A percentile compares a stretch with the other conserved stretches of the same genome.
Evolutionary conservation across 1,139 yeast species (phyloP).

Genomic region (Hemisphaericaspora xylofermentans): DNA sequence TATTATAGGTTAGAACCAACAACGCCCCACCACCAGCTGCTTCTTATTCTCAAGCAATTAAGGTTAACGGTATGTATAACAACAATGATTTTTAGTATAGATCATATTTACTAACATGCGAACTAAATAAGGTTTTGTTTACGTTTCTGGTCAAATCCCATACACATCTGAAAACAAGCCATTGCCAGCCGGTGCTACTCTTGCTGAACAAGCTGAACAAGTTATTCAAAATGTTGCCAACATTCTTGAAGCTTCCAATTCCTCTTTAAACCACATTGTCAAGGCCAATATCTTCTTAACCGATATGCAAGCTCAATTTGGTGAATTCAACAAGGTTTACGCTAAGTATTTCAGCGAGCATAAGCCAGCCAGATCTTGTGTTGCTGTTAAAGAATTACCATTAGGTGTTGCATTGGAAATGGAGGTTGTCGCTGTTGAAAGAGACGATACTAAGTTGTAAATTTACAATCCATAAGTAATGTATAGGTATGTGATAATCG

Average conservation of each 20-base stretch:
- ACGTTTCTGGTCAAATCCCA: slow-evolving; percentile 95
- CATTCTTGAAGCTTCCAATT: slow-evolving; percentile 79
- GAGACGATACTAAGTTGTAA: slow-evolving; percentile 40
- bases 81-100: not conserved
- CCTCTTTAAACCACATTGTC: slow-evolving; percentile 77
- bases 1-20: slow-evolving; percentile 55
- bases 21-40: slow-evolving; percentile 96
- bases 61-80: slow-evolving; percentile 63
- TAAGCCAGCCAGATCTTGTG: slow-evolving; percentile 96
- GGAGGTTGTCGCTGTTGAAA: slow-evolving; percentile 80
- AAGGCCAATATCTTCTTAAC: slow-evolving; percentile 86
- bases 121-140: slow-evolving; percentile 60
- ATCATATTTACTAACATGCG: slow-evolving; percentile 1
- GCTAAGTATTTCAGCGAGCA: slow-evolving; percentile 75
- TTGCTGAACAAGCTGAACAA: slow-evolving; percentile 83
- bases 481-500: slow-evolving; percentile 2
- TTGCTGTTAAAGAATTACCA: slow-evolving; percentile 86
- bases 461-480: not conserved
- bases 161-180: slow-evolving; percentile 81
- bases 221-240: slow-evolving; percentile 73
- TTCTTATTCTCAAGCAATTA: slow-evolving; percentile 90
- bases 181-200: slow-evolving; percentile 62
- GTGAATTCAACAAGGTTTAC: slow-evolving; percentile 79
- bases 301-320: slow-evolving; percentile 75
- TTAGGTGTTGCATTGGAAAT: slow-evolving; percentile 72